Conservation (phyloP, 1,284 basidiomycete genomes). For the Irpex sp. region DNA sequence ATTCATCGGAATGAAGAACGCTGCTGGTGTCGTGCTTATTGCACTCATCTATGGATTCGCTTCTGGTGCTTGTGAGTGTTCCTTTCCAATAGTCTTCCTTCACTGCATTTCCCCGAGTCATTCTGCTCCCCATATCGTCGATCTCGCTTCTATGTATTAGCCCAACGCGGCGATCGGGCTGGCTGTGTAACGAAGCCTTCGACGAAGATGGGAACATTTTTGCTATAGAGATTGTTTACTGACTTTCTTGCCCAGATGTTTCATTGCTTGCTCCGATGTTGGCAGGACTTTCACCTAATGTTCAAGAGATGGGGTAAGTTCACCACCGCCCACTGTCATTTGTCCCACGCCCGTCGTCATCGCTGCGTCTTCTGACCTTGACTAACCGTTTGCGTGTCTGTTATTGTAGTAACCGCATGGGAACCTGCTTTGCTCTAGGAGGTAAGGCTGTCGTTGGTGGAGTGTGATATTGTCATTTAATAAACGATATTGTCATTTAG, state of each 20-base stretch:
- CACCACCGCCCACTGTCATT: background rate
- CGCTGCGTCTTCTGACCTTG: background rate
- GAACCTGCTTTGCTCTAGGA: slow-evolving; percentile 23
- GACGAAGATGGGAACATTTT: background rate
- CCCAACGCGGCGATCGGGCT: too few relatives aligned
- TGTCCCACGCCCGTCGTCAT: background rate
- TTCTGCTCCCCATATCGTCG: too few relatives aligned
- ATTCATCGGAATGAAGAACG: slow-evolving; percentile 38
- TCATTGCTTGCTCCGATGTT: slow-evolving; percentile 42
- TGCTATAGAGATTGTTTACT: background rate
- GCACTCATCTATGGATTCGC: slow-evolving; percentile 47
- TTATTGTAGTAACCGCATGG: slow-evolving; percentile 46
- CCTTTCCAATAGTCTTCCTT: background rate
- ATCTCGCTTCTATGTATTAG: too few relatives aligned
- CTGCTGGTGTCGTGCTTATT: slow-evolving; percentile 37
- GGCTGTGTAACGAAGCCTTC: background rate
- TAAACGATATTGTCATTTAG: background rate
- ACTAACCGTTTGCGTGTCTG: slow-evolving; percentile 23
- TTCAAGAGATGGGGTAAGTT: slow-evolving; percentile 43
- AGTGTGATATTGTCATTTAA: too few relatives aligned
- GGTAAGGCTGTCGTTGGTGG: background rate
- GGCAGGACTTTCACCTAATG: slow-evolving; percentile 20
- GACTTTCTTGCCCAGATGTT: slow-evolving; percentile 41
- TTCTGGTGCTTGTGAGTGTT: slow-evolving; percentile 42
- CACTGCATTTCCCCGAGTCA: too few relatives aligned